phyloP scores from a whole-genome alignment of 164 flowering plant species.

The Chloranthus sessilifolius region DNA sequence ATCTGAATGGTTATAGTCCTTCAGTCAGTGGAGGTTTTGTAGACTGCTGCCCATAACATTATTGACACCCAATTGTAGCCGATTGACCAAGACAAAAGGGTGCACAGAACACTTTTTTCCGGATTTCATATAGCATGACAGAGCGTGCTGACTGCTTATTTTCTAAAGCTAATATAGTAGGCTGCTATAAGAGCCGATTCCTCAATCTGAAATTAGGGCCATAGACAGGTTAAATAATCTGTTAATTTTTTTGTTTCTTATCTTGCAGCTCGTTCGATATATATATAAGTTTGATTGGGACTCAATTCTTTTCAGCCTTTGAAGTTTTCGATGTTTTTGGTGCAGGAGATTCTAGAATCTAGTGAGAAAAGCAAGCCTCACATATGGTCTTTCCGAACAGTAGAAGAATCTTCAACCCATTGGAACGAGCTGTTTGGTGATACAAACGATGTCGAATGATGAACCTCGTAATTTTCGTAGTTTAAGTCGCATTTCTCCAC shows the following conservation, averaged over 20 bases:
- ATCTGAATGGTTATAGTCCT: too few relatives aligned
- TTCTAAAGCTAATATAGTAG: not conserved
- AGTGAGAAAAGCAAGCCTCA: constrained; percentile 37
- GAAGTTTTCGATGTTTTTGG: not conserved
- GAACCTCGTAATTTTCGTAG: too few relatives aligned
- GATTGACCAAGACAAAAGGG: too few relatives aligned
- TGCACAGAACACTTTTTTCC: too few relatives aligned
- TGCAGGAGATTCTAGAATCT: constrained; percentile 45
- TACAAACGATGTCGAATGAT: constrained; percentile 28
- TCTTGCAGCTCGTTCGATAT: not conserved
- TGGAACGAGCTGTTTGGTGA: constrained; percentile 43
- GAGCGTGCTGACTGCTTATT: not conserved
- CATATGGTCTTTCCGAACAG: constrained; percentile 47
- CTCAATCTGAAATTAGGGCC: not conserved
- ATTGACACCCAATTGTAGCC: too few relatives aligned
- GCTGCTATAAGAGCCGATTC: not conserved
- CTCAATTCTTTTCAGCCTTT: not conserved
- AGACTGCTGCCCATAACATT: too few relatives aligned
- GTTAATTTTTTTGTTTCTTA: not conserved
- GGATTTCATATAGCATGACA: too few relatives aligned
- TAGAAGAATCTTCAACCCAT: constrained; percentile 42
- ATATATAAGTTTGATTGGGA: not conserved
- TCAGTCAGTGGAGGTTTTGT: too few relatives aligned
- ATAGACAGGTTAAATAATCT: not conserved
- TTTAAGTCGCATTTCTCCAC: too few relatives aligned